phyloP scores from a whole-genome alignment of 495 filamentous ascomycete species.

The Neurospora cerealis region DNA sequence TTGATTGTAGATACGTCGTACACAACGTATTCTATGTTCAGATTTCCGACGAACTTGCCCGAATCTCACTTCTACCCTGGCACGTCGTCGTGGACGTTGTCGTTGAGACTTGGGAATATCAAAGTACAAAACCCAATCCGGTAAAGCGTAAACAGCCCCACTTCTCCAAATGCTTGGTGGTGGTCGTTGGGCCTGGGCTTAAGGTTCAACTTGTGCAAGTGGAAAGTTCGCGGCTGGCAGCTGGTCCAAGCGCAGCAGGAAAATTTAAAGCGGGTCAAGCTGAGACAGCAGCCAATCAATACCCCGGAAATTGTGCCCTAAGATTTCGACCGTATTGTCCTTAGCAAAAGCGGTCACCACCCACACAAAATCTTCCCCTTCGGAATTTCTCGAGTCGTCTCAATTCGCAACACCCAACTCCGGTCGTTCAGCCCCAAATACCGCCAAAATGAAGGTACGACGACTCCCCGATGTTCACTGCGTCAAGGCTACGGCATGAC shows the following conservation, averaged over 20 bases:
- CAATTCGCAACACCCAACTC: constrained; percentile 19
- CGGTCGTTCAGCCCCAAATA: constrained; percentile 22
- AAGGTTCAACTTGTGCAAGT: neutral
- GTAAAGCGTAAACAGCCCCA: neutral
- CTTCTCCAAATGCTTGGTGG: neutral
- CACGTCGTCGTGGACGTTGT: neutral
- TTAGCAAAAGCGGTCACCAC: neutral
- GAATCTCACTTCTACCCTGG: neutral
- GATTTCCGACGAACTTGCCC: neutral
- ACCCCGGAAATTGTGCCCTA: constrained; percentile 20
- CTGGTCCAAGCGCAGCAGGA: neutral
- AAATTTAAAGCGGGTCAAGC: neutral
- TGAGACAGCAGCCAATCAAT: constrained; percentile 10
- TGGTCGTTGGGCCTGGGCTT: neutral
- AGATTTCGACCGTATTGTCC: constrained; percentile 10
- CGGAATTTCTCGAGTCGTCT: constrained; percentile 14
- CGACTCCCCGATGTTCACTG: neutral
- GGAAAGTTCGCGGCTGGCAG: neutral
- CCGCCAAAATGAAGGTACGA: constrained; percentile 31
- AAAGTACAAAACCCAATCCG: neutral
- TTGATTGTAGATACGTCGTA: rapidly evolving
- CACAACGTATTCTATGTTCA: neutral
- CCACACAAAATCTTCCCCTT: constrained; percentile 28
- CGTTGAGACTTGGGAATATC: neutral
- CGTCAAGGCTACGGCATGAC: neutral